Percentiles rank a stretch among this genome's conserved stretches.
Evolutionary conservation across 441 rosid species (phyloP).

Genomic region (Gossypium gossypioides): DNA sequence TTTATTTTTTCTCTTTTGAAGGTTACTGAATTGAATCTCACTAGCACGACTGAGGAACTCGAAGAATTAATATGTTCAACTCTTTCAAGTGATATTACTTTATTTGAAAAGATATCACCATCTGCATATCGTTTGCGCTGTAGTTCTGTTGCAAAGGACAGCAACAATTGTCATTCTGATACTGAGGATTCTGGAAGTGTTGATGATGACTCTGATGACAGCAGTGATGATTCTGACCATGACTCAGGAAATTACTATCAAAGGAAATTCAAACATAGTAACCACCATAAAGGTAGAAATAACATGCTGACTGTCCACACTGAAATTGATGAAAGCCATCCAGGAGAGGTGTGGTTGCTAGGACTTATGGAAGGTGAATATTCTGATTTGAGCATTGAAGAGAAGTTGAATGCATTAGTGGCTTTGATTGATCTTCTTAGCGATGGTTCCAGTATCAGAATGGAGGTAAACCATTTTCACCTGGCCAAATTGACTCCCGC

Average conservation of each 20-base stretch:
- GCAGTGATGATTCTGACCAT: constrained; percentile 46
- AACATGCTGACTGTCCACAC: constrained; percentile 30
- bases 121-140: constrained; percentile 71
- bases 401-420: constrained; percentile 71
- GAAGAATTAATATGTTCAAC: constrained; percentile 59
- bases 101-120: constrained; percentile 82
- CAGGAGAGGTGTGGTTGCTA: constrained; percentile 84
- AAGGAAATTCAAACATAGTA: constrained; percentile 30
- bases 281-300: constrained; percentile 31
- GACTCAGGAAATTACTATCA: constrained; percentile 34
- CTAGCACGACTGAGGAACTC: constrained; percentile 46
- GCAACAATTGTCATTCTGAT: constrained; percentile 50
- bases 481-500: background rate
- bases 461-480: constrained; percentile 50
- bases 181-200: constrained; percentile 75
- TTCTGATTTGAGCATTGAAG: constrained; percentile 73
- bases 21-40: constrained; percentile 61
- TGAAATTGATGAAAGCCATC: constrained; percentile 94
- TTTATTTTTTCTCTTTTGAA: constrained; percentile 26
- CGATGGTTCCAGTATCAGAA: constrained; percentile 66
- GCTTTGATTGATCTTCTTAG: constrained; percentile 76
- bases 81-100: constrained; percentile 84
- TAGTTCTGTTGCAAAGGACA: constrained; percentile 40
- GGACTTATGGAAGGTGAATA: constrained; percentile 96
- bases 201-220: constrained; percentile 51